Evolutionary conservation across 179 eudicot species (phyloP).

Genomic region (Nepenthes alata): DNA sequence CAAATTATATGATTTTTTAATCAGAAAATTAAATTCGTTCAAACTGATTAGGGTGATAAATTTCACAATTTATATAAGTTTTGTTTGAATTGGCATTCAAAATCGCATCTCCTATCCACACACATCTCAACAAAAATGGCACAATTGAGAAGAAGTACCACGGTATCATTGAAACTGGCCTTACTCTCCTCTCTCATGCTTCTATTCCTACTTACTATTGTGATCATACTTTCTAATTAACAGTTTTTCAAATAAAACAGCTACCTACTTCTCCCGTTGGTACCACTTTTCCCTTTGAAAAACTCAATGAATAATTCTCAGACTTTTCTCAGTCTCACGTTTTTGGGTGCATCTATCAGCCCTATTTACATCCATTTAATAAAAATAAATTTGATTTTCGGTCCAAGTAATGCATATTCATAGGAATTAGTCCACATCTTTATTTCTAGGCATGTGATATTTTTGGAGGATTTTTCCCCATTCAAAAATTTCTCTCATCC

Average conservation of each 20-base stretch:
- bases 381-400: too few relatives aligned
- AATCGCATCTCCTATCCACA: slow-evolving; percentile 1
- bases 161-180: neutral
- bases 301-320: too few relatives aligned
- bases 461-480: too few relatives aligned
- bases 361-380: too few relatives aligned
- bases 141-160: neutral
- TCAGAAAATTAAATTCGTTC: neutral
- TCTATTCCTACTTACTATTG: neutral
- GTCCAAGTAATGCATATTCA: too few relatives aligned
- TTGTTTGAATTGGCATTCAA: neutral
- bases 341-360: too few relatives aligned
- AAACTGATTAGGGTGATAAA: slow-evolving; percentile 7
- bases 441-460: too few relatives aligned
- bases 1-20: slow-evolving; percentile 1
- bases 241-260: slow-evolving; percentile 1
- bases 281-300: too few relatives aligned
- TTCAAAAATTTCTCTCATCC: too few relatives aligned
- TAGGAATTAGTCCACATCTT: too few relatives aligned
- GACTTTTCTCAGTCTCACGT: too few relatives aligned
- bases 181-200: slow-evolving; percentile 6
- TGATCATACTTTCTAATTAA: neutral
- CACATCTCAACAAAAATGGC: slow-evolving; percentile 4
- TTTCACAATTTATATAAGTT: neutral
- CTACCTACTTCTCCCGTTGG: neutral